Percentiles rank a stretch among this genome's conserved stretches.
Evolutionary conservation across 257 asterid genomes (phyloP).

Genomic region (Eucommia ulmoides): DNA sequence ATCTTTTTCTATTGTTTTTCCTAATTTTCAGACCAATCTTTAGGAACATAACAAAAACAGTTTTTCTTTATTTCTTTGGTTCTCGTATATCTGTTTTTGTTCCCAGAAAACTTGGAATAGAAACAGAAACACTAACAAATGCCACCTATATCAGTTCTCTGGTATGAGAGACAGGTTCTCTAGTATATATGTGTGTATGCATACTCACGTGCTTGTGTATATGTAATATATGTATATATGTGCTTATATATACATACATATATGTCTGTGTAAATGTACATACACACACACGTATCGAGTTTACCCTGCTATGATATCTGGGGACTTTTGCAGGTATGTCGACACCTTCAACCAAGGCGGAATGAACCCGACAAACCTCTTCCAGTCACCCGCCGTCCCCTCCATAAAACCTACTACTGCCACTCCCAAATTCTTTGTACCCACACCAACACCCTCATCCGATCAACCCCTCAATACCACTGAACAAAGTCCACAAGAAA

Average conservation of each 20-base stretch:
- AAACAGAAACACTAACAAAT: too few relatives aligned
- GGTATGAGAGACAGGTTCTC: too few relatives aligned
- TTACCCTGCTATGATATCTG: not conserved
- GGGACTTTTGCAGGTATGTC: slow-evolving; percentile 28
- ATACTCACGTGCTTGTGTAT: too few relatives aligned
- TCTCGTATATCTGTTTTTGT: too few relatives aligned
- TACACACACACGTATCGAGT: too few relatives aligned
- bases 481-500: slow-evolving; percentile 18
- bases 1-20: too few relatives aligned
- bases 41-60: too few relatives aligned
- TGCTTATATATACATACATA: not conserved
- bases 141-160: too few relatives aligned
- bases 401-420: slow-evolving; percentile 32
- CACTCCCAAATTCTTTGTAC: slow-evolving; percentile 75
- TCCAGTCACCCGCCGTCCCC: slow-evolving; percentile 55
- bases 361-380: slow-evolving; percentile 43
- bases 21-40: too few relatives aligned
- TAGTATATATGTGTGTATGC: too few relatives aligned
- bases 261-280: not conserved
- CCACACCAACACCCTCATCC: slow-evolving; percentile 30
- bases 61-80: too few relatives aligned
- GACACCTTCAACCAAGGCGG: slow-evolving; percentile 53
- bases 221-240: not conserved
- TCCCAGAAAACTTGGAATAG: too few relatives aligned
- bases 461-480: slow-evolving; percentile 32